Percentiles rank a stretch among this genome's conserved stretches.
These are phyloP conservation scores for Sindora glabra DNA, from an alignment of 306 rosid genomes.

Conservation along the genomic window DNA sequence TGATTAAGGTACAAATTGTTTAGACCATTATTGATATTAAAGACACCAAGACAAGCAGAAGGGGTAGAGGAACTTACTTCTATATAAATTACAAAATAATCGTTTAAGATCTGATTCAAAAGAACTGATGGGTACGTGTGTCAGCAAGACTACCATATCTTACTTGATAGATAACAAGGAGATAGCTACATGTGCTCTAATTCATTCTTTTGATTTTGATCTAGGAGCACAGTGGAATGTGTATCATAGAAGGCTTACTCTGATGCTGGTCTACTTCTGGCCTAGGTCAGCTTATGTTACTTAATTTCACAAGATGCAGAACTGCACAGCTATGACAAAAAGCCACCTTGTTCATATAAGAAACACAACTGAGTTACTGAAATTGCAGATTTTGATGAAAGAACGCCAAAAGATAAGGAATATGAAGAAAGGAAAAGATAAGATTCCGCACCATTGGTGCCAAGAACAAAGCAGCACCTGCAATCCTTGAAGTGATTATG, in stretches of 20 bases:
- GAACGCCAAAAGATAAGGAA: neutral
- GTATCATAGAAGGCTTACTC: too few species aligned
- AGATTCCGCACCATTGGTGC: conserved; percentile 81
- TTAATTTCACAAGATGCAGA: neutral
- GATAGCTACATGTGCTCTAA: neutral
- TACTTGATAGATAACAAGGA: neutral
- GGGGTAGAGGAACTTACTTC: too few species aligned
- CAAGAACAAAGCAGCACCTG: conserved; percentile 91
- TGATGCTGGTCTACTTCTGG: neutral
- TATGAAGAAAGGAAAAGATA: conserved; percentile 6
- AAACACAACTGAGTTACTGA: conserved; percentile 10
- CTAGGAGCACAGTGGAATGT: neutral
- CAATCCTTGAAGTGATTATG: conserved; percentile 74
- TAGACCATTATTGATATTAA: too few species aligned
- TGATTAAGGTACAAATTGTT: too few species aligned
- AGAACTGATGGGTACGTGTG: too few species aligned
- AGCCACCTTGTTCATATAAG: neutral
- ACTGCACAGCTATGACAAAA: neutral
- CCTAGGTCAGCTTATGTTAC: neutral
- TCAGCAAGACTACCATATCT: too few species aligned
- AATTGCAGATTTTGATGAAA: neutral
- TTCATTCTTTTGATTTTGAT: neutral
- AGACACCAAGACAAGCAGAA: too few species aligned
- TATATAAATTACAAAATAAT: too few species aligned
- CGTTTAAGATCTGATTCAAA: too few species aligned